Percentiles rank a stretch among this genome's conserved stretches.
These are phyloP conservation scores for Bryopsis sp. DNA, from an alignment of 139 green algal species.

Conservation along the genomic window DNA sequence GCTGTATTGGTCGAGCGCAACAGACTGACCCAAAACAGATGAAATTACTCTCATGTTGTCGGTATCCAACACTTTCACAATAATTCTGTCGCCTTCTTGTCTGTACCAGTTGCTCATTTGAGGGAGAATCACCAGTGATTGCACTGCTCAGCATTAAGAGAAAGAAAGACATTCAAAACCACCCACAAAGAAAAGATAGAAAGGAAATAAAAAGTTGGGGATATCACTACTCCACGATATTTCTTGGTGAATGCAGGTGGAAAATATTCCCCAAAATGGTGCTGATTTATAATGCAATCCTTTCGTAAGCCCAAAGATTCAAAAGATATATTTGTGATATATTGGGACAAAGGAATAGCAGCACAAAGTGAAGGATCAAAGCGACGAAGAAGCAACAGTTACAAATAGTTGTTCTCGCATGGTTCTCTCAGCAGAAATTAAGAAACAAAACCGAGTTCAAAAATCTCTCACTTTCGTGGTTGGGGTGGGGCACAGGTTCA, in stretches of 20 bases:
- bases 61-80: conserved; percentile 23
- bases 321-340: too few relatives aligned
- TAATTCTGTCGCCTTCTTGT: conserved; percentile 20
- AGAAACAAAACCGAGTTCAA: too few relatives aligned
- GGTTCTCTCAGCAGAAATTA: too few relatives aligned
- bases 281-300: too few relatives aligned
- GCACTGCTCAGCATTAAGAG: conserved; percentile 14
- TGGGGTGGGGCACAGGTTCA: conserved; percentile 5
- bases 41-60: conserved; percentile 31
- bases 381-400: too few relatives aligned
- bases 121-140: conserved; percentile 19
- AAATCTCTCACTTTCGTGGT: conserved; percentile 14
- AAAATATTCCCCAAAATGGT: not conserved
- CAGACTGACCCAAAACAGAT: conserved; percentile 25
- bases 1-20: conserved; percentile 26
- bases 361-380: too few relatives aligned
- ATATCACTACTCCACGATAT: not conserved
- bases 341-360: too few relatives aligned
- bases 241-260: not conserved
- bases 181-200: too few relatives aligned
- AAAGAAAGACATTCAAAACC: too few relatives aligned
- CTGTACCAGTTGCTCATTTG: conserved; percentile 17
- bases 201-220: too few relatives aligned
- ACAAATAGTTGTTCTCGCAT: too few relatives aligned
- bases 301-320: too few relatives aligned